Evolutionary conservation across 2,329 filamentous ascomycete genomes (phyloP), one percentile per base, ranked within the genome.

Genomic region (Cephalotrichum gorgonifer): DNA sequence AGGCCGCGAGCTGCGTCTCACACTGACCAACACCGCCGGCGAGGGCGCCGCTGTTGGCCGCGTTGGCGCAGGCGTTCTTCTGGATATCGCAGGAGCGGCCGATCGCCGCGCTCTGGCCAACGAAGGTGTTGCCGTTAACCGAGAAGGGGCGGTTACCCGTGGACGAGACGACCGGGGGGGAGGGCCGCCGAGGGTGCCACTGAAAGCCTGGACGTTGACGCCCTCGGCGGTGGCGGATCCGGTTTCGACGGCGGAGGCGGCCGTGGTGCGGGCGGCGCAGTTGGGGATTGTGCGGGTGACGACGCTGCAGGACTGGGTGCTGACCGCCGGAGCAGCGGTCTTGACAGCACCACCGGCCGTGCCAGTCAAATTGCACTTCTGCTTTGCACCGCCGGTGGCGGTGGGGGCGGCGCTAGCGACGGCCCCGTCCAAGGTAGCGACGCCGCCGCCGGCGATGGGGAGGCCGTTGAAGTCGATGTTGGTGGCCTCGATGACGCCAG

Each of bases 71-170:
- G 9, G 66, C 64, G 58, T 75, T 75, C 62, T 74, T 67, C 62
- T 75, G 72, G 33, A 74, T 64, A 50, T 71, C 67, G 57, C 72
- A 75, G 11, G 71, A 72, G 25, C 72, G 70, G 60, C 68, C 64
- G 51, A 72, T 57, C 9, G 72, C 72, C 31, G 69, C 71, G 42
- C 63, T 67, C 9, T 58, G 55, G 54, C 69, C 69, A 5, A 72
- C 65, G 60, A 82, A 83, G 52, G 70, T 77, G 49, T 72, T 71
- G 15, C 70, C 72, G 50, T 74, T 79, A 54, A 79, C 79, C 44
- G 60, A 64, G 59, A 75, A 76, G 47, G 71, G 71, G 15, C 67
- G 67, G 43, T 62, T 56, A 9, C 60, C 54, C 27, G 62, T 59
- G 4, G 60, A 58, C 3, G 64, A 63, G 55, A 64, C 54, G 25